Conservation (phyloP, 2,329 filamentous ascomycete genomes). For the Penicillium sp. region DNA sequence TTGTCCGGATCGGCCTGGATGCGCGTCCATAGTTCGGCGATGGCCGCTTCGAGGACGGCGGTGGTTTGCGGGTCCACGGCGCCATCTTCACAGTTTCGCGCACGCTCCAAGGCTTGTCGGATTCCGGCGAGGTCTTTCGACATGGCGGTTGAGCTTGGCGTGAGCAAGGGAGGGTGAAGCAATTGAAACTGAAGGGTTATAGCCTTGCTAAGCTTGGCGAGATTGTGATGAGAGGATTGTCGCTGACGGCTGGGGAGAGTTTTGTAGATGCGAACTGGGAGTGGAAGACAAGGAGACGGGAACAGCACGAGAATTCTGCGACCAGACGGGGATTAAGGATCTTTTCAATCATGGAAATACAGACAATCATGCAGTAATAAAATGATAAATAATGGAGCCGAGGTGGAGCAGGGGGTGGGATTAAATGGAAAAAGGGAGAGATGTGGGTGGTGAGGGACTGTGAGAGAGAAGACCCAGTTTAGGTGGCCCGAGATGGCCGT, state of each 20-base stretch:
- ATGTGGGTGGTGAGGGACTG: background rate
- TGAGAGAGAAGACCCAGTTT: conserved; percentile 9
- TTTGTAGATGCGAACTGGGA: conserved; percentile 4
- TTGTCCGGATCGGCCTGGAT: conserved; percentile 63
- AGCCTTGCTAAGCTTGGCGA: background rate
- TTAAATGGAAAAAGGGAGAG: conserved; percentile 2
- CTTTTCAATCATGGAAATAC: conserved; percentile 21
- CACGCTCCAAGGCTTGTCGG: conserved; percentile 71
- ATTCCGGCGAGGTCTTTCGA: conserved; percentile 50
- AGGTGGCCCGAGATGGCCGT: conserved; percentile 21
- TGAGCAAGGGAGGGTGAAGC: background rate
- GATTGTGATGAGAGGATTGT: background rate
- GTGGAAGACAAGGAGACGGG: background rate
- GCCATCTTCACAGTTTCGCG: conserved; percentile 71
- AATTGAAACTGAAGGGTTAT: background rate
- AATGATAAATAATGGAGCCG: conserved; percentile 17
- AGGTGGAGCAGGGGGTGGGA: conserved; percentile 23
- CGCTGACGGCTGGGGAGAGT: conserved; percentile 7
- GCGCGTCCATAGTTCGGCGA: conserved; percentile 67
- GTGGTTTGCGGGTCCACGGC: conserved; percentile 63
- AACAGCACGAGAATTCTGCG: conserved; percentile 16
- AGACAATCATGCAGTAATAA: background rate
- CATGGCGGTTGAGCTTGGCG: conserved; percentile 33
- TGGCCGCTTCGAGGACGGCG: conserved; percentile 65
- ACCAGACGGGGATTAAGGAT: conserved; percentile 18